Evolutionary conservation across 192 early-diverging fungal genomes (phyloP).

Genomic region (Coemansia sp.): DNA sequence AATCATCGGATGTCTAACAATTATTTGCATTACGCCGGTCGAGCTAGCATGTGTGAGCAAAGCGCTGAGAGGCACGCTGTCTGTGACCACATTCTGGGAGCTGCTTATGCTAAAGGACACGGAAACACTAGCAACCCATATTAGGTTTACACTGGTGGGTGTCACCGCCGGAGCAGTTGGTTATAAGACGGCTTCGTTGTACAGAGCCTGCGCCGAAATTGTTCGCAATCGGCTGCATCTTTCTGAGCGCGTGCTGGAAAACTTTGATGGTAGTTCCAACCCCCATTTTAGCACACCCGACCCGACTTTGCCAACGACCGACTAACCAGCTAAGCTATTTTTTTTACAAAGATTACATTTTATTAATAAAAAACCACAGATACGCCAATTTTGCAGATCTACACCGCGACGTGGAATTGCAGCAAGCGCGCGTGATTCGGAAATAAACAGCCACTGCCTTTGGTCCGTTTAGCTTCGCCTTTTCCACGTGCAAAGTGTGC

Average conservation of each 20-base stretch:
- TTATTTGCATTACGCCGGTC: not conserved
- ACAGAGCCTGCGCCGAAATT: not conserved
- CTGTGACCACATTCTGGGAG: not conserved
- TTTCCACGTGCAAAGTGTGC: not conserved
- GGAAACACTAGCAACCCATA: not conserved
- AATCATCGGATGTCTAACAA: not conserved
- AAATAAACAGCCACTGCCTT: no score
- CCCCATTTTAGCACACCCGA: not conserved
- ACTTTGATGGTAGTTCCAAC: conserved; percentile 11
- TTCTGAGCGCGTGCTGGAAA: not conserved
- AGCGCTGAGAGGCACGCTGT: not conserved
- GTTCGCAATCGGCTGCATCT: conserved; percentile 3
- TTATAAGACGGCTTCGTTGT: not conserved
- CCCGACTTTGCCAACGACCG: not conserved
- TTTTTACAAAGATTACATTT: not conserved
- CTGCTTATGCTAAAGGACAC: not conserved
- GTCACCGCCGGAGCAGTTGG: not conserved
- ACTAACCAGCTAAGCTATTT: not conserved
- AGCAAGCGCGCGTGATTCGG: no score
- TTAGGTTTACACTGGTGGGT: not conserved
- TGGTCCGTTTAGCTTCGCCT: not conserved
- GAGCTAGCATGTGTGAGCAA: not conserved
- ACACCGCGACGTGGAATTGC: no score
- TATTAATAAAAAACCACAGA: no score
- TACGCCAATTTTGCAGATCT: no score